Conservation (phyloP, 179 eudicot genomes). For the Amaranthus tricolor region DNA sequence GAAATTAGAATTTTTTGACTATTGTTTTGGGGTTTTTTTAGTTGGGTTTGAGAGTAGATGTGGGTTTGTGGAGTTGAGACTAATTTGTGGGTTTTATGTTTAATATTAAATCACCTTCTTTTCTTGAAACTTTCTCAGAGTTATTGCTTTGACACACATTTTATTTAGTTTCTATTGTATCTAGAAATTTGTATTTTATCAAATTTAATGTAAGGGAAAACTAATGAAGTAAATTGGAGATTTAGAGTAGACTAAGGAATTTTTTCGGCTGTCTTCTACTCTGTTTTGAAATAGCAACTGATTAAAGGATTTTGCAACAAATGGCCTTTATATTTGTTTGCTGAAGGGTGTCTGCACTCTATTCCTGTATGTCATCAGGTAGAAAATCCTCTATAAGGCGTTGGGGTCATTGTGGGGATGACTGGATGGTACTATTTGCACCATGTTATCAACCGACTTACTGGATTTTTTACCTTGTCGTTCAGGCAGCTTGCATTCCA, state of each 20-base stretch:
- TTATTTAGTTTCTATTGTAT: background rate
- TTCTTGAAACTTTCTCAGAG: background rate
- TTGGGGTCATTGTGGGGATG: background rate
- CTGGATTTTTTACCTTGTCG: constrained; percentile 24
- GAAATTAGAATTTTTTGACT: too few species aligned
- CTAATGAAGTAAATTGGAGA: background rate
- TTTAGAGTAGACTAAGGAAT: too few species aligned
- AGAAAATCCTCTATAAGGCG: background rate
- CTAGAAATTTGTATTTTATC: background rate
- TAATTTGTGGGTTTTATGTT: too few species aligned
- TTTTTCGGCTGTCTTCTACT: background rate
- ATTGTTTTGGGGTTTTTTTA: too few species aligned
- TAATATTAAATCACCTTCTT: too few species aligned
- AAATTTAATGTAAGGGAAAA: background rate
- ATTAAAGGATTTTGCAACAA: background rate
- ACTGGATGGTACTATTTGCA: background rate
- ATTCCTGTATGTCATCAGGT: background rate
- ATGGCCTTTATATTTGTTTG: background rate
- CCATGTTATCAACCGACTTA: background rate
- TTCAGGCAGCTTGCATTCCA: constrained; percentile 94
- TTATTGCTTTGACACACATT: background rate
- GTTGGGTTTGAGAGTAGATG: too few species aligned
- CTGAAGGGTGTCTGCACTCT: too few species aligned
- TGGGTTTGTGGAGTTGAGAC: too few species aligned
- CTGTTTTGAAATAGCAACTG: background rate